A percentile compares a stretch with the other conserved stretches of the same genome.
Conservation (phyloP, 1,284 basidiomycete species). For the Marasmius tenuissimus region DNA sequence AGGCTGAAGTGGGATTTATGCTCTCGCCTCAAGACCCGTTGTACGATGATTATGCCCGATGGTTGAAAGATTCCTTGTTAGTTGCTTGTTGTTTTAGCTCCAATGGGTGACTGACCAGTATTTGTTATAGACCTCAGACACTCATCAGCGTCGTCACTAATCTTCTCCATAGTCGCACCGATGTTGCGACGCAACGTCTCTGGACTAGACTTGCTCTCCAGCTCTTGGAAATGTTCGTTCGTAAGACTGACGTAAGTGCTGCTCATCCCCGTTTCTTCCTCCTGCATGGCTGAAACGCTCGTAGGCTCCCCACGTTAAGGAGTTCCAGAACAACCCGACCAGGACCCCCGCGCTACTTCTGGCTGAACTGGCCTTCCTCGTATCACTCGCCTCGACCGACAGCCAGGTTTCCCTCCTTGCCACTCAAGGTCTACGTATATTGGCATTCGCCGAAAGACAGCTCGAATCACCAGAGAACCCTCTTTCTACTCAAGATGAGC, state of each 20-base stretch:
- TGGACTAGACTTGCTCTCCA: constrained; percentile 66
- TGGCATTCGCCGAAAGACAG: constrained; percentile 65
- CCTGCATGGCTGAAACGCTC: background rate
- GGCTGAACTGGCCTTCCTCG: constrained; percentile 69
- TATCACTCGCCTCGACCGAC: constrained; percentile 68
- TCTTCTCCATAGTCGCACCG: constrained; percentile 55
- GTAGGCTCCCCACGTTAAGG: constrained; percentile 44
- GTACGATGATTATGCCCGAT: constrained; percentile 24
- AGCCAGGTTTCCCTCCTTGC: constrained; percentile 65
- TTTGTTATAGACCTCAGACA: constrained; percentile 46
- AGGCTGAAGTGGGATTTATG: constrained; percentile 45
- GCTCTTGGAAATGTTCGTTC: constrained; percentile 55
- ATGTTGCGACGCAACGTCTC: constrained; percentile 61
- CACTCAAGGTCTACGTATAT: constrained; percentile 63
- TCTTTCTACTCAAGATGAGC: constrained; percentile 56
- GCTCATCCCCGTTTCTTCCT: constrained; percentile 8
- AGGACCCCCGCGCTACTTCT: constrained; percentile 64
- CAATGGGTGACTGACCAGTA: constrained; percentile 7
- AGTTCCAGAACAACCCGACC: constrained; percentile 45
- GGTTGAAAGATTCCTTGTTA: constrained; percentile 33
- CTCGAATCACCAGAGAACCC: constrained; percentile 51
- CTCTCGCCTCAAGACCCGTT: constrained; percentile 27
- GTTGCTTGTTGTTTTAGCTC: constrained; percentile 9
- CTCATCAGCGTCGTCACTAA: constrained; percentile 58
- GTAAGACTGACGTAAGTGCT: constrained; percentile 46